Percentiles rank a stretch among this genome's conserved stretches.
Conservation (phyloP, 768 basidiomycete species). For the Leucogyrophana mollusca region DNA sequence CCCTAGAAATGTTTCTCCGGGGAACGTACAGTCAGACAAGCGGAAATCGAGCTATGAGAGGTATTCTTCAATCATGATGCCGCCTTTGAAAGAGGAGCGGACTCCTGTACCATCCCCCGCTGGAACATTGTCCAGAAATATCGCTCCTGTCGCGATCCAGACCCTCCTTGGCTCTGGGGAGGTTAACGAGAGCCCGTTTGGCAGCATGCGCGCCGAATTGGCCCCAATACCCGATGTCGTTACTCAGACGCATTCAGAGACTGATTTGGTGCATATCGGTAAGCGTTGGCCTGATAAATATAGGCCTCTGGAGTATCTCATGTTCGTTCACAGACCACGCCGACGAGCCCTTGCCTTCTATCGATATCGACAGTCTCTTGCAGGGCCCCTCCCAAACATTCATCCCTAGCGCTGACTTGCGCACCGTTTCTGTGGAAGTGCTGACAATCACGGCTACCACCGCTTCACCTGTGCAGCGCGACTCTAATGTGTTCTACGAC, state of each 20-base stretch:
- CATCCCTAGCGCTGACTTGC: conserved; percentile 33
- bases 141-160: conserved; percentile 7
- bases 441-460: conserved; percentile 55
- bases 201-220: conserved; percentile 11
- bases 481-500: conserved; percentile 67
- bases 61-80: conserved; percentile 61
- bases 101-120: conserved; percentile 57
- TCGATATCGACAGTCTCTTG: conserved; percentile 51
- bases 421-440: conserved; percentile 74
- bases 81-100: conserved; percentile 65
- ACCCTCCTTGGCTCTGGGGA: conserved; percentile 4
- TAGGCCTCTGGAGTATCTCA: no score
- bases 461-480: conserved; percentile 42
- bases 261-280: conserved; percentile 33
- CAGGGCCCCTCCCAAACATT: conserved; percentile 19
- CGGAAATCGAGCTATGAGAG: conserved; percentile 68
- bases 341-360: conserved; percentile 43
- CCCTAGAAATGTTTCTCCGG: conserved; percentile 9
- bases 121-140: conserved; percentile 46
- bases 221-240: background rate
- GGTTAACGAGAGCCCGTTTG: conserved; percentile 10
- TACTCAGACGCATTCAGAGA: background rate
- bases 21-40: conserved; percentile 44
- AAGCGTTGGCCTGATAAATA: no score
- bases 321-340: conserved; percentile 36